Base-by-base conservation (phyloP, 2,329 filamentous ascomycete genomes). In the Ophiocordyceps australis region DNA sequence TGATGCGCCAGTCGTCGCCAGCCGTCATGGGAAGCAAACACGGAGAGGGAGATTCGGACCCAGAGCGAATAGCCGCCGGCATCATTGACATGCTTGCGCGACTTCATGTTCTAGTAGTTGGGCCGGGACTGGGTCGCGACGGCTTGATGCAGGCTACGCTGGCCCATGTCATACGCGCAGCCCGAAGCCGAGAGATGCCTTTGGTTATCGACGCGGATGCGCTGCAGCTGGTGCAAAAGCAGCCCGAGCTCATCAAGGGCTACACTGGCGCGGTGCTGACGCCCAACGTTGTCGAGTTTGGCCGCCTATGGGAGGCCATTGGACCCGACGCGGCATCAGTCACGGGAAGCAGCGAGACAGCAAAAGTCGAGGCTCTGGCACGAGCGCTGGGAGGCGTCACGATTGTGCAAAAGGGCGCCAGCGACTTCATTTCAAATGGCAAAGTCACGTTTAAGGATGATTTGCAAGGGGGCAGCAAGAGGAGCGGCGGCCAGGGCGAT, bases 201-300 rank as follows among this genome's bases (percentile, higher is more conserved):
- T 70, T 95, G 32, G 82, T 98, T 6, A 54, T 98, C 3, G 89
- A 98, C 44, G 89, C 89, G 0, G 89, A 98, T 49, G 86, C 81
- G 1, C 55, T 98, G 15, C 68, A 71, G 32, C 53, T 95, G 2
- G 75, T 91, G 9, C 74, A 81, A 40, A 72, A 67, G 17, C 56
- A 74, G 25, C 85, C 83, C 1, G 72, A 72, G 18, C 55, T 95
- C 1, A 68, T 98, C 2, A 63, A 68, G 14, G 85, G 83, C 1
- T 95, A 86, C 54, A 63, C 61, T 24, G 68, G 80, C 32, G 91
- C 81, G 27, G 81, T 98, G 27, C 55, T 98, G 30, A 98, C 89
- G 22, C 89, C 89, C 2, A 98, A 98, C 35, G 77, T 94, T 1
- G 82, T 92, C 5, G 89, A 98, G 49, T 95, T 95, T 44, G 73